Base-by-base conservation (phyloP, 805 yeast species). In the Ogataea pignaliae region DNA sequence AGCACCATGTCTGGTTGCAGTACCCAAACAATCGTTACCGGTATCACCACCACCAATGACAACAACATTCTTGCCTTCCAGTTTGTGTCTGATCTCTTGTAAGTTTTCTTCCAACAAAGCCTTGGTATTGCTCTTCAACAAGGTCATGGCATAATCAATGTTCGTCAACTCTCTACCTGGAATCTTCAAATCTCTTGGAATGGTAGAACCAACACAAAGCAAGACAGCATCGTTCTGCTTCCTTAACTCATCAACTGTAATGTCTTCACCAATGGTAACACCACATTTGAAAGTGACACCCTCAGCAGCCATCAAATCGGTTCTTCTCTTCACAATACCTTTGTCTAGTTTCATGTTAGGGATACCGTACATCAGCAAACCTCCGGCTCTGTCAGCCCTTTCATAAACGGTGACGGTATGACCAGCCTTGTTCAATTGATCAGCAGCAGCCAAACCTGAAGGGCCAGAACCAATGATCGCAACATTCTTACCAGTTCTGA, bases 21-120 rank as follows among this genome's bases (percentile, higher is more conserved):
- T 91, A 69, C 98, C 98, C 60, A 91, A 77, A 79, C 98, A 91
- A 75, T 91, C 99, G 64, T 91, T 91, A 79, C 99, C 99, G 31
- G 98, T 91, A 68, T 91, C 99, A 80, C 99, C 99, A 73, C 99
- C 99, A 60, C 99, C 99, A 73, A 91, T 91, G 44, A 91, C 98
- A 59, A 91, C 82, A 45, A 91, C 98, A 52, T 86, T 75, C 75
- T 91, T 93, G 55, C 93, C 98, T 49, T 76, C 80, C 47, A 91
- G 66, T 48, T 77, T 75, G 52, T 75, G 71, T 53, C 85, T 79
- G 47, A 91, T 84, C 45, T 81, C 85, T 50, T 82, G 93, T 65
- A 93, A 74, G 57, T 85, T 78, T 54, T 83, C 83, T 45, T 85
- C 88, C 53, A 93, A 77, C 59, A 93, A 75, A 3, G 97, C 95